Base-by-base conservation (phyloP, 257 asterid species). In the Dorcoceras hygrometricum region DNA sequence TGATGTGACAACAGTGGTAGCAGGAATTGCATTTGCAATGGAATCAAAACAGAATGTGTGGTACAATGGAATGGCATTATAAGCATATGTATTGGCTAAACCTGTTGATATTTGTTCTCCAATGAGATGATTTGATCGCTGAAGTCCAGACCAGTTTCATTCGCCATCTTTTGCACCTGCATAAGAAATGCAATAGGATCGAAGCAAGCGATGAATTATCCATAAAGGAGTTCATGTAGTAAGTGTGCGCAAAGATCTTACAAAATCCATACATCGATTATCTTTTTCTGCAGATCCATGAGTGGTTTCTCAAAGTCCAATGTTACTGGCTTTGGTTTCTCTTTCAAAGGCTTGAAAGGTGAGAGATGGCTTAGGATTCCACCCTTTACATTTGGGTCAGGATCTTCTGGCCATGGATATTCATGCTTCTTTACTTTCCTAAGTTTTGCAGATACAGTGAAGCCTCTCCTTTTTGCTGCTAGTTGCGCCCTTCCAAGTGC, bases 281-380 rank as follows among this genome's bases (percentile, higher is more conserved):
- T 88, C 66, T 85, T 87, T 74, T 84, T 87, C 87, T 84, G 95
- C 77, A 94, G 79, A 69, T 81, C 88, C 75, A 88, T 62, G 70
- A 94, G 90, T 56, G 96, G 97, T 66, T 84, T 90, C 88, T 94
- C 99, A 53, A 90, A 94, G 57, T 85, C 95, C 87, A 90, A 84
- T 28, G 87, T 88, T 46, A 94, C 95, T 11, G 97, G 96, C 84
- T 94, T 94, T 23, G 84, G 96, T 77, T 84, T 94, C 83, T 88
- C 97, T 81, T 79, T 90, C 83, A 90, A 83, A 69, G 99, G 96
- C 81, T 90, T 90, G 87, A 94, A 94, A 74, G 74, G 75, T 24
- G 97, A 94, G 69, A 94, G 86, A 62, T 85, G 95, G 57, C 89
- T 83, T 36, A 94, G 95, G 71, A 88, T 80, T 72, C 99, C 97